Evolutionary conservation across 108 stramenopile species (phyloP), one percentile per base, ranked within the genome.

Genomic region (Cyclotella kingstonii): DNA sequence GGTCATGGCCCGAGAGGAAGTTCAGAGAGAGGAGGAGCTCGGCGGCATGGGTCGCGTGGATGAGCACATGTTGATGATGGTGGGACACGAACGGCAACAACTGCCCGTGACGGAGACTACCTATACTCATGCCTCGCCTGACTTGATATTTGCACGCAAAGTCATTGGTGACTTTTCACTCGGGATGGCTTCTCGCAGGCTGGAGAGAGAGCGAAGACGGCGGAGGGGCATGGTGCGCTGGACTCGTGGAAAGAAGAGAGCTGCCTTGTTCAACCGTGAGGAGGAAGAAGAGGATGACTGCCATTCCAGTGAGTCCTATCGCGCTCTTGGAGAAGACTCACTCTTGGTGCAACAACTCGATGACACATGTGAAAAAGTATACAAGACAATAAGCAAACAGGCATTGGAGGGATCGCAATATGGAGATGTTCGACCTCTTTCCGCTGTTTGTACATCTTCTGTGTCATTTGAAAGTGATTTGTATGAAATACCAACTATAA

Each of bases 331-430:
- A 31, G 61, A 68, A 31, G 74, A 82, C 27, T 21, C 78, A 4
- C 9, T 23, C 2, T 1, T 70, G n/a, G 68, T 85, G 40, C 69
- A 72, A 62, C 60, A 57, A 6, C 45, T 89, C 25, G 87, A 92
- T 63, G 71, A 76, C 0, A 56, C 42, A 9, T 90, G 88, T 60
- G 44, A 63, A 18, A 66, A 73, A 55, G 54, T 75, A 4, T 86
- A 83, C 77, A 66, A 81, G 29, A 54, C 74, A 0, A 26, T 90
- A 22, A 63, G 77, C n/a, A 81, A 75, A 39, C 69, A 79, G 44
- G 81, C 78, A 2, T 60, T 89, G 79, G 82, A 86, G 52, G 91
- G 91, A 40, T 87, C 86, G 14, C 91, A 93, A 42, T 93, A 90
- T 60, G 91, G 85, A 23, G 91, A 90, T 62, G 63, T 69, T 7